phyloP scores from a whole-genome alignment of 2,329 filamentous ascomycete genomes.

The Venturia carpophila region DNA sequence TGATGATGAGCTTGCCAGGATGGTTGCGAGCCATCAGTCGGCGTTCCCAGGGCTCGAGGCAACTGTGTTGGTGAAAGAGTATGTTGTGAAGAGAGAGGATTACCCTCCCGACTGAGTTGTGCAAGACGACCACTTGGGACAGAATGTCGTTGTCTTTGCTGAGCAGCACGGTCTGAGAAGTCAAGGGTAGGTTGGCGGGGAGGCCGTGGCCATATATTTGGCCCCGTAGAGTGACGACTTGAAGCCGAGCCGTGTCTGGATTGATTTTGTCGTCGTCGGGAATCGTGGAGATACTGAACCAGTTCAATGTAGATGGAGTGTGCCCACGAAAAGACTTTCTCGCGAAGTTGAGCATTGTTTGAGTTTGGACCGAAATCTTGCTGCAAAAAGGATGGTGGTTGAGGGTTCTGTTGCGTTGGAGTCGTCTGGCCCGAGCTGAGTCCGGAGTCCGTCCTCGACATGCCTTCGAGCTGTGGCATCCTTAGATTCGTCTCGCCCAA shows the following conservation, averaged over 20 bases:
- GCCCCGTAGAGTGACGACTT: constrained; percentile 36
- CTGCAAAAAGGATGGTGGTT: constrained; percentile 7
- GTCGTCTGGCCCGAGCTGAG: constrained; percentile 16
- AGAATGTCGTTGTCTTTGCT: constrained; percentile 21
- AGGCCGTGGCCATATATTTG: constrained; percentile 54
- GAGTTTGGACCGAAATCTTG: constrained; percentile 36
- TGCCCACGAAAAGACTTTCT: constrained; percentile 40
- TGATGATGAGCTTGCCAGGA: constrained; percentile 11
- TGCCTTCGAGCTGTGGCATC: not conserved
- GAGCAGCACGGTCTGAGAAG: constrained; percentile 35
- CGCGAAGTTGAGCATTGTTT: constrained; percentile 35
- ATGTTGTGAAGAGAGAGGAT: constrained; percentile 8
- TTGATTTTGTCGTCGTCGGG: constrained; percentile 27
- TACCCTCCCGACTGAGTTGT: constrained; percentile 29
- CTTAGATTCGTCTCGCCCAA: not conserved
- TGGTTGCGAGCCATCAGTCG: not conserved
- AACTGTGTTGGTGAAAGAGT: not conserved
- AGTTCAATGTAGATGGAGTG: constrained; percentile 43
- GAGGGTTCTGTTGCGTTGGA: constrained; percentile 10
- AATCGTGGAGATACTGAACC: constrained; percentile 41
- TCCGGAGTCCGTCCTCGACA: constrained; percentile 11
- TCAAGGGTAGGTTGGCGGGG: constrained; percentile 49
- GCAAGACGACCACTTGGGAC: constrained; percentile 20
- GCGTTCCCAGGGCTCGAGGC: not conserved
- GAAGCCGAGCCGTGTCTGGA: not conserved